A percentile compares a stretch with the other conserved stretches of the same genome.
Evolutionary conservation across 495 filamentous ascomycete genomes (phyloP).

Genomic region (Cudoniella acicularis): DNA sequence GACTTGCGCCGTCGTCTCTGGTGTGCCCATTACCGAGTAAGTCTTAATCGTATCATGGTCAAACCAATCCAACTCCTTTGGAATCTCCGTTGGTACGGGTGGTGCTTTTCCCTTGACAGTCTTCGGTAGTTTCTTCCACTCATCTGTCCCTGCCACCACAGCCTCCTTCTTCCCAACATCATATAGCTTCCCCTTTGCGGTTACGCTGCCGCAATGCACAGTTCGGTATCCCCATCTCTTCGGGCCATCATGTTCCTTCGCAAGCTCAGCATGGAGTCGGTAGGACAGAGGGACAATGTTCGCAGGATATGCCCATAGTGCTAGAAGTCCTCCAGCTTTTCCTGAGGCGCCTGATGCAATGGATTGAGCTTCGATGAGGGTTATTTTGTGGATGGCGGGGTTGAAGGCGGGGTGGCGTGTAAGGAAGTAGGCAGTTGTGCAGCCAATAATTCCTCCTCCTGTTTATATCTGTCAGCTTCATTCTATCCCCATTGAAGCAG

Average conservation of each 20-base stretch:
- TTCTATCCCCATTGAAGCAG: neutral
- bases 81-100: slow-evolving; percentile 55
- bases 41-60: slow-evolving; percentile 56
- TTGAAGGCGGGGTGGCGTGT: slow-evolving; percentile 85
- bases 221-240: slow-evolving; percentile 85
- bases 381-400: slow-evolving; percentile 70
- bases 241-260: slow-evolving; percentile 78
- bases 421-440: slow-evolving; percentile 89
- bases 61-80: slow-evolving; percentile 86
- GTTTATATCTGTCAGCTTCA: neutral
- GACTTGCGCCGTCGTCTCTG: slow-evolving; percentile 83
- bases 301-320: slow-evolving; percentile 86
- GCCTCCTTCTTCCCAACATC: slow-evolving; percentile 6
- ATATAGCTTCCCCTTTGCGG: slow-evolving; percentile 14
- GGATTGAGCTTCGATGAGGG: slow-evolving; percentile 80
- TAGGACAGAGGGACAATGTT: slow-evolving; percentile 86
- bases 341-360: slow-evolving; percentile 92
- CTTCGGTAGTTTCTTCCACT: slow-evolving; percentile 67
- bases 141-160: slow-evolving; percentile 26
- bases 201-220: slow-evolving; percentile 59
- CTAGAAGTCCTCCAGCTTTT: slow-evolving; percentile 90
- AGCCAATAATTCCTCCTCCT: slow-evolving; percentile 96
- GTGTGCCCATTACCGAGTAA: slow-evolving; percentile 82
- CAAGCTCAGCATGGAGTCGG: slow-evolving; percentile 75
- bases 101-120: slow-evolving; percentile 58